A percentile compares a stretch with the other conserved stretches of the same genome.
phyloP scores from a whole-genome alignment of 176 grass and related monocot species.

The Paspalum notatum region DNA sequence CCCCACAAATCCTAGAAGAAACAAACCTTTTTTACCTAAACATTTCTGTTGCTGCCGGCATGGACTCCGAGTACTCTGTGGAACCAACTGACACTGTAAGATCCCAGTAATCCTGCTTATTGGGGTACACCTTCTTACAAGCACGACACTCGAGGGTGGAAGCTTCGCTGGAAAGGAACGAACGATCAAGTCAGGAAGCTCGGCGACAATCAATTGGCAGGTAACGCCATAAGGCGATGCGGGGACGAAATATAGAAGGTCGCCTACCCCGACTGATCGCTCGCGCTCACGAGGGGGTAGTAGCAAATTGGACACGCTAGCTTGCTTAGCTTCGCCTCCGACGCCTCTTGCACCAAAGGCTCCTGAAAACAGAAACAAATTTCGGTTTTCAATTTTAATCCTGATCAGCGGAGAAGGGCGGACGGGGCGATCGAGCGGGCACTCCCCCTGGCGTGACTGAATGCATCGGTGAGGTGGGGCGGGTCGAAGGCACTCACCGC shows the following conservation, averaged over 20 bases:
- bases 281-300: slow-evolving; percentile 48
- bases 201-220: not conserved
- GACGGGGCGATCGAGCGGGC: not conserved
- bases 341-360: slow-evolving; percentile 10
- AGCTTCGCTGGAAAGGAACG: slow-evolving; percentile 4
- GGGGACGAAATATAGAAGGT: not conserved
- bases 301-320: slow-evolving; percentile 87
- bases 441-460: not conserved
- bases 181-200: not conserved
- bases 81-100: slow-evolving; percentile 64
- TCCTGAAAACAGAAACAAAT: slow-evolving; percentile 31
- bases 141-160: slow-evolving; percentile 51
- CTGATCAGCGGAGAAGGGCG: not conserved
- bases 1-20: not conserved
- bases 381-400: not conserved
- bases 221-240: not conserved
- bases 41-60: slow-evolving; percentile 67
- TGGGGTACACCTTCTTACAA: slow-evolving; percentile 73
- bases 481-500: slow-evolving; percentile 13
- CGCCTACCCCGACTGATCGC: slow-evolving; percentile 49
- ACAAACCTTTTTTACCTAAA: slow-evolving; percentile 56
- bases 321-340: slow-evolving; percentile 32
- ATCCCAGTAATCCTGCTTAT: slow-evolving; percentile 68
- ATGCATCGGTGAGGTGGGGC: not conserved
- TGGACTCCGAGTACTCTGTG: slow-evolving; percentile 64